Conservation (phyloP, 2,329 filamentous ascomycete species). For the Venturia carpophila region DNA sequence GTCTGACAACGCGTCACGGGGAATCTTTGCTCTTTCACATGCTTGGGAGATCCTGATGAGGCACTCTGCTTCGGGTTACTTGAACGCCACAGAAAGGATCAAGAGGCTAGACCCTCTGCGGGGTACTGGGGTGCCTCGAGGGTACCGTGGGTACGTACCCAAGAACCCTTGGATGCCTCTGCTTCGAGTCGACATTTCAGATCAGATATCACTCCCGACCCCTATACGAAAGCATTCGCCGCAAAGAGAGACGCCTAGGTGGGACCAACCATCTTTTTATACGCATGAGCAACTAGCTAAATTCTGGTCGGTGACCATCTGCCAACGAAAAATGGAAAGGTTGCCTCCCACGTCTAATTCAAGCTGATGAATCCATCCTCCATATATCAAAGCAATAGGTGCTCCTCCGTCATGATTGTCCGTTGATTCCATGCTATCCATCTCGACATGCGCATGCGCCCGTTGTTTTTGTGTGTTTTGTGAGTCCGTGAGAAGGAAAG, state of each 20-base stretch:
- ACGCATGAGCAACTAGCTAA: constrained; percentile 10
- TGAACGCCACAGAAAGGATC: not conserved
- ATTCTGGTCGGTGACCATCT: constrained; percentile 1
- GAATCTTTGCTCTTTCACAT: constrained; percentile 8
- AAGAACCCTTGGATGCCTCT: no score
- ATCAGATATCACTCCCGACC: no score
- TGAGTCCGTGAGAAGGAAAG: not conserved
- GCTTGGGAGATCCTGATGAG: not conserved
- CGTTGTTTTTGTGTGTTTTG: not conserved
- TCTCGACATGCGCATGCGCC: not conserved
- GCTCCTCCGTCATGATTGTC: not conserved
- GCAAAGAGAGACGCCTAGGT: not conserved
- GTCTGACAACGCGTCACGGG: not conserved
- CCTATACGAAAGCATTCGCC: not conserved
- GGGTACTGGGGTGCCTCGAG: no score
- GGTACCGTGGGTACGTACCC: no score
- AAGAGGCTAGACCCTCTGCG: not conserved
- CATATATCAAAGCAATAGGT: constrained; percentile 12
- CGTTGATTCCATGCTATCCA: not conserved
- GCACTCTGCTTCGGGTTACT: not conserved
- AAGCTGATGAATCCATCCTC: constrained; percentile 12
- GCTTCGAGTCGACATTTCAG: no score
- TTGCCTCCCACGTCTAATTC: constrained; percentile 10
- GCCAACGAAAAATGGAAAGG: constrained; percentile 7
- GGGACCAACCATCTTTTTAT: not conserved